These are phyloP conservation scores for Byssothecium circinans DNA, from an alignment of 2,329 filamentous ascomycete genomes.

Conservation along the genomic window DNA sequence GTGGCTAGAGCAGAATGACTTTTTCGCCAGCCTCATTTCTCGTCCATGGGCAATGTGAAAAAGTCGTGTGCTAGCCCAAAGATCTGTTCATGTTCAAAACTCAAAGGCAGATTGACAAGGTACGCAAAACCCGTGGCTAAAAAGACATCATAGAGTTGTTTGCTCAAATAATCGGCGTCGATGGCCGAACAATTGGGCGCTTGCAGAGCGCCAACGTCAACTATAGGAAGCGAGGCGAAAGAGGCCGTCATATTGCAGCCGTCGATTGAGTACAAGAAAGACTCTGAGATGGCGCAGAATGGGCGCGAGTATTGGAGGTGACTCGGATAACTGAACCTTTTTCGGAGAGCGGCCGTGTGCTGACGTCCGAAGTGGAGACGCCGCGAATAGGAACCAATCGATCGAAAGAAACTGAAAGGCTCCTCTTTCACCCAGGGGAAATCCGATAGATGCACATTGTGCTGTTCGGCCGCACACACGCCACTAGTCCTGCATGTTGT, in stretches of 20 bases:
- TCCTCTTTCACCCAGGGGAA: background rate
- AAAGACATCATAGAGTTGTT: conserved; percentile 47
- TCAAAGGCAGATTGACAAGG: conserved; percentile 47
- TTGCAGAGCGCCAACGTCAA: conserved; percentile 45
- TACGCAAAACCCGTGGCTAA: conserved; percentile 53
- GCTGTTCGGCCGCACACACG: background rate
- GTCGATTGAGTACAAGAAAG: background rate
- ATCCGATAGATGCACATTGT: background rate
- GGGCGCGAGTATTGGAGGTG: background rate
- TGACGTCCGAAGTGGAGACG: background rate
- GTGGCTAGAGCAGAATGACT: conserved; percentile 45
- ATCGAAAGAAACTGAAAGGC: background rate
- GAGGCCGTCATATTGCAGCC: conserved; percentile 45
- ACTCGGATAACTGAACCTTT: conserved; percentile 6
- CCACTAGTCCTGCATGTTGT: background rate
- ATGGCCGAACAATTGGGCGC: conserved; percentile 24
- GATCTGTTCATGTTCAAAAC: conserved; percentile 47
- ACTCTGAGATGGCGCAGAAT: background rate
- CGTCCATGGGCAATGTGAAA: conserved; percentile 24
- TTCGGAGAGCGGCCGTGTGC: conserved; percentile 13
- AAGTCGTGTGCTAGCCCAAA: conserved; percentile 43
- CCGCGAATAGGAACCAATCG: background rate
- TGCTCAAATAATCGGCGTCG: conserved; percentile 36
- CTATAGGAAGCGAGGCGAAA: conserved; percentile 48
- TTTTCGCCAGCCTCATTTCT: conserved; percentile 44